Percentiles rank a stretch among this genome's conserved stretches.
These are phyloP conservation scores for Pseudonitzschia delicatissima DNA, from an alignment of 108 stramenopile genomes.

Conservation along the genomic window DNA sequence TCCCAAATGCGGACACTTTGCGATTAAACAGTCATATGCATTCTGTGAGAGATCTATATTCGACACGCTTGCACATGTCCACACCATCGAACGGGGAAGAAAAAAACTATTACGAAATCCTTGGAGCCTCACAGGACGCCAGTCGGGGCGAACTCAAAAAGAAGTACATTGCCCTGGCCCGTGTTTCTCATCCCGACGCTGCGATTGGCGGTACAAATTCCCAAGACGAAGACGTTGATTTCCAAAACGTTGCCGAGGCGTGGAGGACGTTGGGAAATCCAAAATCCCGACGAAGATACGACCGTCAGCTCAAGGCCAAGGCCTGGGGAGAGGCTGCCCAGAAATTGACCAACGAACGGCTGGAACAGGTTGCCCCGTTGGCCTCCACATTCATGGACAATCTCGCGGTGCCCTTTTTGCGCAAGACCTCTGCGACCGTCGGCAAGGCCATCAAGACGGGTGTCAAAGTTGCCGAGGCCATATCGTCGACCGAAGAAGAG, in stretches of 20 bases:
- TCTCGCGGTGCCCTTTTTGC: slow-evolving; percentile 60
- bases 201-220: slow-evolving; percentile 25
- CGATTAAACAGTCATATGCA: too few relatives aligned
- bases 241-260: slow-evolving; percentile 59
- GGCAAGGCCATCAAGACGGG: slow-evolving; percentile 40
- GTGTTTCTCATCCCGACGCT: slow-evolving; percentile 71
- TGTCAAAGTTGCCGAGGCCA: background rate
- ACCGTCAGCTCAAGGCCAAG: slow-evolving; percentile 63
- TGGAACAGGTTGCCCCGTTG: slow-evolving; percentile 44
- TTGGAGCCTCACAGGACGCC: slow-evolving; percentile 50
- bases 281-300: slow-evolving; percentile 56
- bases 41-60: too few relatives aligned
- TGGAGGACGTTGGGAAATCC: slow-evolving; percentile 58
- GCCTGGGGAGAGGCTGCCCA: slow-evolving; percentile 34
- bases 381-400: slow-evolving; percentile 52
- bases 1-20: too few relatives aligned
- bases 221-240: slow-evolving; percentile 25
- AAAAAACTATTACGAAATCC: slow-evolving; percentile 75
- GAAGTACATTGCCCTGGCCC: slow-evolving; percentile 53
- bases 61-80: too few relatives aligned
- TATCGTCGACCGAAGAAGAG: slow-evolving; percentile 5
- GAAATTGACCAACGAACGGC: slow-evolving; percentile 19
- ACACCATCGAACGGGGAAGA: background rate
- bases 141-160: slow-evolving; percentile 55
- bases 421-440: slow-evolving; percentile 58